Evolutionary conservation across 495 filamentous ascomycete species (phyloP).

Genomic region (Beverwykella pulmonaria): DNA sequence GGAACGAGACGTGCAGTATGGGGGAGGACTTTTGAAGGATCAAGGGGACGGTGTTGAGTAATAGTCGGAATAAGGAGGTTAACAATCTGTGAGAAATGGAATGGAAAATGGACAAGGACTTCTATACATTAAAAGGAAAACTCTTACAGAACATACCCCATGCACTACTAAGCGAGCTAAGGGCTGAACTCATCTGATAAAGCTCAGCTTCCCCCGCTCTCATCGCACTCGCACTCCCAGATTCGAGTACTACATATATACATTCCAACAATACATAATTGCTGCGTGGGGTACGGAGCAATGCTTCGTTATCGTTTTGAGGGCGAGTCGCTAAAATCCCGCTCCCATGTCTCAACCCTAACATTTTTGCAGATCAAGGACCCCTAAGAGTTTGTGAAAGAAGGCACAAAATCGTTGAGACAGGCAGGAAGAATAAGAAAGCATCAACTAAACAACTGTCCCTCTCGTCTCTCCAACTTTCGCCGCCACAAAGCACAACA

Average conservation of each 20-base stretch:
- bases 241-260: neutral
- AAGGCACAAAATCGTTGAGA: neutral
- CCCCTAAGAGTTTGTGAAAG: neutral
- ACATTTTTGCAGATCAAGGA: constrained; percentile 3
- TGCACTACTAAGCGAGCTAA: neutral
- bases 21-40: too few relatives aligned
- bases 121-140: too few relatives aligned
- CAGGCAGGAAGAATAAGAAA: neutral
- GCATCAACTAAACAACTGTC: neutral
- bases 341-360: neutral
- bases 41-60: too few relatives aligned
- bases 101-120: too few relatives aligned
- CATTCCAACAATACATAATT: neutral
- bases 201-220: neutral
- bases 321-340: neutral
- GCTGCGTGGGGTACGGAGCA: neutral
- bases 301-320: constrained; percentile 4
- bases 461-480: constrained; percentile 1
- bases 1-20: too few relatives aligned
- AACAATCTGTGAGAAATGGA: too few relatives aligned
- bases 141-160: too few relatives aligned
- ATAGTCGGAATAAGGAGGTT: too few relatives aligned
- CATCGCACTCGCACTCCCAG: neutral
- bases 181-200: neutral
- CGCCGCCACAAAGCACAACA: constrained; percentile 6